phyloP scores from a whole-genome alignment of 78 protist genomes.

The Fonticula alba region DNA sequence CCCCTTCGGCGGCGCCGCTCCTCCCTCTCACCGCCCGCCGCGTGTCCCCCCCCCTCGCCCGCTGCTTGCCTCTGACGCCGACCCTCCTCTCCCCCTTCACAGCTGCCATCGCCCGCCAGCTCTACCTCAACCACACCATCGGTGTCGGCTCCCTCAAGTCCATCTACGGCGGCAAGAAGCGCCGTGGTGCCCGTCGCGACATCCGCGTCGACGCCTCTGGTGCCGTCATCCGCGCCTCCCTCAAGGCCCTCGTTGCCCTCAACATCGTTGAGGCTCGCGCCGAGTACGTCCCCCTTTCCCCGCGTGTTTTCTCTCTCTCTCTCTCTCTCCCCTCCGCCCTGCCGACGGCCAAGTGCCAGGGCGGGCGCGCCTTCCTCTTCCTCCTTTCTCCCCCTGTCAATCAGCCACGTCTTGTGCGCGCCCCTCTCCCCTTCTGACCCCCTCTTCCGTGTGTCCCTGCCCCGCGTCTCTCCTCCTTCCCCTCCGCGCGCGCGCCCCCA shows the following conservation, averaged over 20 bases:
- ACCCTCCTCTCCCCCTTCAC: background rate
- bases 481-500: no score
- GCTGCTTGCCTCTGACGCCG: background rate
- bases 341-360: no score
- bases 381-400: no score
- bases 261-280: constrained; percentile 11
- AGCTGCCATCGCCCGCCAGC: constrained; percentile 62
- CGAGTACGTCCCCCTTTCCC: no score
- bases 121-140: constrained; percentile 48
- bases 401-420: no score
- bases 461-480: no score
- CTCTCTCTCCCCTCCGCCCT: no score
- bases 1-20: background rate
- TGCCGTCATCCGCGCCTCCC: constrained; percentile 22
- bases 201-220: constrained; percentile 17
- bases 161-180: constrained; percentile 19
- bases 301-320: no score
- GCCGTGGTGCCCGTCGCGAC: constrained; percentile 21
- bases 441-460: no score
- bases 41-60: background rate
- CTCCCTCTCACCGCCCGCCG: background rate
- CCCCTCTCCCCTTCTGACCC: no score
- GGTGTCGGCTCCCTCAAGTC: constrained; percentile 48
- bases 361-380: no score
- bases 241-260: constrained; percentile 38